Evolutionary conservation across 1,284 basidiomycete species (phyloP), one percentile per base, ranked within the genome.

Genomic region (Sporisorium scitamineum): DNA sequence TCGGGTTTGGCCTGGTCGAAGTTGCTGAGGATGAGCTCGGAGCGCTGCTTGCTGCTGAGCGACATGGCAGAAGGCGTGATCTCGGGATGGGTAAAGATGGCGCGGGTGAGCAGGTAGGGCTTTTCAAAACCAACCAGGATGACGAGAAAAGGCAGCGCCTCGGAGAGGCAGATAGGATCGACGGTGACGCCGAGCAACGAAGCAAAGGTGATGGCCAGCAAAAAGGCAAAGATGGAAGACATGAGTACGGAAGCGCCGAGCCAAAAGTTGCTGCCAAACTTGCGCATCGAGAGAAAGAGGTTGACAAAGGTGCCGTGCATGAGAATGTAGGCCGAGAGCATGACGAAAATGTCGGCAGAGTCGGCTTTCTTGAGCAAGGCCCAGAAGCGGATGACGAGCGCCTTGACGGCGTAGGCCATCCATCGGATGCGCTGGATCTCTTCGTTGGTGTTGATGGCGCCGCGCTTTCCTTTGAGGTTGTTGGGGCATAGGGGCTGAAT

Each of bases 41-140:
- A 54, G 58, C 61, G 60, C 37, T 70, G 57, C 32, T 54, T 54
- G 55, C 39, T 62, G 61, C 22, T 56, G 41, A 52, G 61, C 27
- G 55, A 47, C 50, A 64, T 60, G 26, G 70, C 45, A n/a, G 70
- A 65, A 2, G 88, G 88, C 1, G 87, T 86, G 77, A 89, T 89
- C 73, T 94, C 91, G 3, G 94, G 93, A 80, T 95, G 93, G 22
- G 91, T 89, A 86, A 98, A 94, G 37, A 98, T 93, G 13, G 95
- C 93, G 29, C 92, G 90, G 0, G 95, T 95, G 42, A 99, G 90
- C 13, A 94, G 90, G 67, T 95, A 92, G 0, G 95, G 96, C 87
- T 99, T 99, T 87, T 99, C 96, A 85, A 98, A 99, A 14, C 96
- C 96, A 63, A 99, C 92, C 0, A 94, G 96, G 86, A 97, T 97